phyloP scores from a whole-genome alignment of 495 filamentous ascomycete genomes.

The Trichocladium uniseriatum region DNA sequence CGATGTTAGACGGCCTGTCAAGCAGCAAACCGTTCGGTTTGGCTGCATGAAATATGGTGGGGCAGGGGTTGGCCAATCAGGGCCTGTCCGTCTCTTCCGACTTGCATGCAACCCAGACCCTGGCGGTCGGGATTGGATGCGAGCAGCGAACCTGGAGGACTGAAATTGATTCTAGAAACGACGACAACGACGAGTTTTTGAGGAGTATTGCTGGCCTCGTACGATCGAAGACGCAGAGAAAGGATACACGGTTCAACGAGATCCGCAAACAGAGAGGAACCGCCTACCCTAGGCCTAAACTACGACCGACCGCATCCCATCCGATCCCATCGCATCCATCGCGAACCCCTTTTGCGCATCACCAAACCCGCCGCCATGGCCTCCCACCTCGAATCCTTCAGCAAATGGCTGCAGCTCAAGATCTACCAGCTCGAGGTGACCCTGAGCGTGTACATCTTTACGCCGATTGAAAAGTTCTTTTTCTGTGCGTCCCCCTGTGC shows the following conservation, averaged over 20 bases:
- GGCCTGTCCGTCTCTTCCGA: neutral
- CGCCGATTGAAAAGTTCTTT: conserved; percentile 36
- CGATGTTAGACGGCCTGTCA: neutral
- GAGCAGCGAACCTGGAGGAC: neutral
- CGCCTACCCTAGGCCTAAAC: too few relatives aligned
- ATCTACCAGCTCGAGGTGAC: conserved; percentile 43
- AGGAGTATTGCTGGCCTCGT: too few relatives aligned
- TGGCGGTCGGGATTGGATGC: neutral
- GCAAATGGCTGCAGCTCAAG: conserved; percentile 39
- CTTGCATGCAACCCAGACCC: neutral
- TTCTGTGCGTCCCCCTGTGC: conserved; percentile 31
- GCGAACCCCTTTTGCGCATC: neutral
- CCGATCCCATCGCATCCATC: neutral
- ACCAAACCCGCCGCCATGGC: conserved; percentile 25
- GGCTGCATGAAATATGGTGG: neutral
- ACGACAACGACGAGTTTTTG: too few relatives aligned
- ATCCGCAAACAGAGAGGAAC: too few relatives aligned
- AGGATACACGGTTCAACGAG: too few relatives aligned
- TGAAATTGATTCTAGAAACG: too few relatives aligned
- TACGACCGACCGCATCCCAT: too few relatives aligned
- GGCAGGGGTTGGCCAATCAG: conserved; percentile 5
- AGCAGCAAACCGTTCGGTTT: too few relatives aligned
- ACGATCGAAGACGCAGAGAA: too few relatives aligned
- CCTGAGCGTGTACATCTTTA: conserved; percentile 39
- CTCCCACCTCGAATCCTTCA: conserved; percentile 30